Evolutionary conservation across 352 stramenopile genomes (phyloP).

Genomic region (Thalassiosira oceanica): DNA sequence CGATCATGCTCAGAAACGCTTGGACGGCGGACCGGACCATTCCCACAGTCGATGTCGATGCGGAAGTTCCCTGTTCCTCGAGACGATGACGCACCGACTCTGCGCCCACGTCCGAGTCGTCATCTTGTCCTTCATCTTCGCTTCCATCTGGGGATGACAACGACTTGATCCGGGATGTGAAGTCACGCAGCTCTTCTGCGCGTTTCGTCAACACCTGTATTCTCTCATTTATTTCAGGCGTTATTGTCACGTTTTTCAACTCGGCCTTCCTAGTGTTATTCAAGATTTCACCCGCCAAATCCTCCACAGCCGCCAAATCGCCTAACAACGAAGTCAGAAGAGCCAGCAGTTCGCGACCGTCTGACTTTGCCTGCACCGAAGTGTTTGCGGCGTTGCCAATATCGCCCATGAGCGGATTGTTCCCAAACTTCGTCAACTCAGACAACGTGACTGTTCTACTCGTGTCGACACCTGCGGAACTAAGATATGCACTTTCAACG

Average conservation of each 20-base stretch:
- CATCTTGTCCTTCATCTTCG: slow-evolving; percentile 19
- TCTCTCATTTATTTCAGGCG: slow-evolving; percentile 9
- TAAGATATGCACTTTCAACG: neutral
- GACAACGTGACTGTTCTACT: neutral
- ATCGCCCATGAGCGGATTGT: slow-evolving; percentile 70
- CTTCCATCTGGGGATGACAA: slow-evolving; percentile 6
- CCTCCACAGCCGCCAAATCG: slow-evolving; percentile 32
- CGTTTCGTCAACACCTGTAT: slow-evolving; percentile 15
- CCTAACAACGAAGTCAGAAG: slow-evolving; percentile 37
- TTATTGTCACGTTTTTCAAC: slow-evolving; percentile 6
- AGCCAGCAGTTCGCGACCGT: slow-evolving; percentile 52
- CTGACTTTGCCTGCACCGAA: slow-evolving; percentile 41
- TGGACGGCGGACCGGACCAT: slow-evolving; percentile 20
- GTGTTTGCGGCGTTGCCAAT: slow-evolving; percentile 64
- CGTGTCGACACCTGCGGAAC: neutral
- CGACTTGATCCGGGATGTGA: slow-evolving; percentile 32
- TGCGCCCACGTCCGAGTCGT: slow-evolving; percentile 12
- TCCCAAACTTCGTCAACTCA: slow-evolving; percentile 46
- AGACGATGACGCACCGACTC: slow-evolving; percentile 30
- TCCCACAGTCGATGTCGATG: slow-evolving; percentile 27
- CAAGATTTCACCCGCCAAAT: slow-evolving; percentile 19
- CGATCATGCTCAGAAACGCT: slow-evolving; percentile 54
- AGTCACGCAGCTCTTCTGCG: slow-evolving; percentile 24
- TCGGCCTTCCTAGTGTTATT: slow-evolving; percentile 10
- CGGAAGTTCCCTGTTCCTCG: slow-evolving; percentile 30